Conservation (phyloP, 2,329 filamentous ascomycete species). For the Fusarium odoratissimum region DNA sequence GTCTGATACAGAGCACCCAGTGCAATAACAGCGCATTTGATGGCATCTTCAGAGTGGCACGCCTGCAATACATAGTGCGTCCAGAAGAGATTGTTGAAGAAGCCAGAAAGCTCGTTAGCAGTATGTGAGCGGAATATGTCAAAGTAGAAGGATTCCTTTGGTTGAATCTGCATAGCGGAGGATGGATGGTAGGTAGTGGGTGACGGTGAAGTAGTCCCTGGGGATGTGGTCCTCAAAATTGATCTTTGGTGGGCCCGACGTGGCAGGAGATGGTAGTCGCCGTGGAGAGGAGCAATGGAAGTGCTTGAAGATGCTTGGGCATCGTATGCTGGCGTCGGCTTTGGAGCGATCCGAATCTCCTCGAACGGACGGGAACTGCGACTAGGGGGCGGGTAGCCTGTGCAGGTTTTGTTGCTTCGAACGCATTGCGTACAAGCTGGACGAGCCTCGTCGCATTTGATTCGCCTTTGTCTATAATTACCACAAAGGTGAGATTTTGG, state of each 20-base stretch:
- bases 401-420: constrained; percentile 67
- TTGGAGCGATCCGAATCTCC: constrained; percentile 63
- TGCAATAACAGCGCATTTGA: constrained; percentile 74
- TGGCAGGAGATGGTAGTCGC: constrained; percentile 48
- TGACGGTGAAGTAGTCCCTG: constrained; percentile 43
- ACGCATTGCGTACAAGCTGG: constrained; percentile 71
- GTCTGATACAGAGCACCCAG: constrained; percentile 76
- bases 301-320: constrained; percentile 29
- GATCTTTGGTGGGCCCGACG: constrained; percentile 45
- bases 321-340: constrained; percentile 50
- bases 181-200: constrained; percentile 58
- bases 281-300: constrained; percentile 31
- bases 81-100: constrained; percentile 76
- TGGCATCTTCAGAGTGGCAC: constrained; percentile 70
- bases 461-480: constrained; percentile 63
- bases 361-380: constrained; percentile 59
- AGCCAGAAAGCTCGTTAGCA: constrained; percentile 72
- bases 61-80: constrained; percentile 70
- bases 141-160: constrained; percentile 69
- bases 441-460: constrained; percentile 74
- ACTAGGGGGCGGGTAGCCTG: constrained; percentile 70
- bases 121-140: constrained; percentile 71
- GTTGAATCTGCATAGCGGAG: constrained; percentile 58
- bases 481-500: constrained; percentile 36
- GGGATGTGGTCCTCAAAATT: constrained; percentile 30